phyloP scores from a whole-genome alignment of 2,329 filamentous ascomycete species.

The Pseudogymnoascus sp. region DNA sequence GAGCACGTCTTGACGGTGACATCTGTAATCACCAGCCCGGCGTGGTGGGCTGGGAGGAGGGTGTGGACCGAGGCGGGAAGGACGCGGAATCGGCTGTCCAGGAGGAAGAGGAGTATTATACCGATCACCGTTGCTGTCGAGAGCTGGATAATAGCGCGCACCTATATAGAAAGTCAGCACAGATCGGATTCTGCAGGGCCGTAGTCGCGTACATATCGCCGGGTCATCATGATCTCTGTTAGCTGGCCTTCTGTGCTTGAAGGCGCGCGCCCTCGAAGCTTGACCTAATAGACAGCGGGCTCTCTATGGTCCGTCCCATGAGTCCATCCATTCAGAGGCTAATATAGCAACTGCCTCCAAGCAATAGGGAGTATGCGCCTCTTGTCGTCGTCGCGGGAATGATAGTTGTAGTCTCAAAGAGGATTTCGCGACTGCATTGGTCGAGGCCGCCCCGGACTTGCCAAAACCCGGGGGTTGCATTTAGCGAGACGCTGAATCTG shows the following conservation, averaged over 20 bases:
- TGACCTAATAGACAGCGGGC: conserved; percentile 8
- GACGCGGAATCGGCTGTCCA: conserved; percentile 64
- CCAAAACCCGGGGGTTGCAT: conserved; percentile 1
- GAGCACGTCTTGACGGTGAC: conserved; percentile 61
- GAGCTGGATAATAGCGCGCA: conserved; percentile 37
- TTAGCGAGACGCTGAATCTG: conserved; percentile 4
- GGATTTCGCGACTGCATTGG: not conserved
- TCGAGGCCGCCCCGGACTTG: not conserved
- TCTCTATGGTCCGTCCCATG: conserved; percentile 9
- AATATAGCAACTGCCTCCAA: not conserved
- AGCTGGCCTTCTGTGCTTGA: not conserved
- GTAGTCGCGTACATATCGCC: not conserved
- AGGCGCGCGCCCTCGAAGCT: not conserved
- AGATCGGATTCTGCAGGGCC: not conserved
- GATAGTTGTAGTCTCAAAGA: not conserved
- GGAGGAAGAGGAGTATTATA: conserved; percentile 54
- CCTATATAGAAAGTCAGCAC: conserved; percentile 30
- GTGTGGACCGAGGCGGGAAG: conserved; percentile 63
- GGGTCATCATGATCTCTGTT: conserved; percentile 1
- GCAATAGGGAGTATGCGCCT: conserved; percentile 2
- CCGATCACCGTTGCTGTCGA: conserved; percentile 37
- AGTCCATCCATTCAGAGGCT: conserved; percentile 6
- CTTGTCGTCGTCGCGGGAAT: not conserved
- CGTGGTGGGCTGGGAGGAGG: conserved; percentile 61
- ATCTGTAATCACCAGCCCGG: conserved; percentile 64